Base-by-base conservation (phyloP, 2,329 filamentous ascomycete species). In the Claviceps spartinae region DNA sequence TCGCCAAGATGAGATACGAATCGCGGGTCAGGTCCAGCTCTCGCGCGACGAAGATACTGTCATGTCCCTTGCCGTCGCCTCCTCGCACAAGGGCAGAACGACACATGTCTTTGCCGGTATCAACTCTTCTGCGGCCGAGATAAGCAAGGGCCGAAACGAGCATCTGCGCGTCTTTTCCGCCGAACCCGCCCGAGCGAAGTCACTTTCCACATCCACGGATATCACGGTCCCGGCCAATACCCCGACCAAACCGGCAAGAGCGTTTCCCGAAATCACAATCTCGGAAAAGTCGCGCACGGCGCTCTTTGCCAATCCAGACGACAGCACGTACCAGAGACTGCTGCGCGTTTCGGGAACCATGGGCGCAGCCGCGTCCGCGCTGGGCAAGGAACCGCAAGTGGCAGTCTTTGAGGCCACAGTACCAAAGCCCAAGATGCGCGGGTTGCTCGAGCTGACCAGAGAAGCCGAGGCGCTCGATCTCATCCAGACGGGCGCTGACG, bases 1-100 rank as follows among this genome's bases (percentile, higher is more conserved):
- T 18, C 72, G 72, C 60, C 81, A 78, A 40, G 73, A 79, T 52
- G 78, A 82, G 47, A 71, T 88, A 48, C 76, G 81, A 56, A 72
- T 84, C 58, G 72, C 77, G 22, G 79, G 82, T 57, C 86, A 95
- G 59, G 75, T 91, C 62, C 82, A 88, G 54, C 80, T 95, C 48
- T 86, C 86, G 55, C 78, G 81, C 59, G 81, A 90, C 63, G 90
- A 96, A 70, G 91, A 97, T 68, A 94, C 86, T 52, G 87, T 95
- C 54, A 88, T 85, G 57, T 90, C 86, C 51, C 75, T 96, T 48
- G 88, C 82, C 43, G 79, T 85, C 50, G 82, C 88, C 51, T 82
- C 88, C 57, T 77, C 70, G 63, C 76, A 62, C 67, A 78, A 72
- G 67, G 72, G 71, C 49, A 82, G 75, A 60, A 73, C 62, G 47